phyloP scores from a whole-genome alignment of 2,329 filamentous ascomycete genomes.

The Dothideomycetes sp. region DNA sequence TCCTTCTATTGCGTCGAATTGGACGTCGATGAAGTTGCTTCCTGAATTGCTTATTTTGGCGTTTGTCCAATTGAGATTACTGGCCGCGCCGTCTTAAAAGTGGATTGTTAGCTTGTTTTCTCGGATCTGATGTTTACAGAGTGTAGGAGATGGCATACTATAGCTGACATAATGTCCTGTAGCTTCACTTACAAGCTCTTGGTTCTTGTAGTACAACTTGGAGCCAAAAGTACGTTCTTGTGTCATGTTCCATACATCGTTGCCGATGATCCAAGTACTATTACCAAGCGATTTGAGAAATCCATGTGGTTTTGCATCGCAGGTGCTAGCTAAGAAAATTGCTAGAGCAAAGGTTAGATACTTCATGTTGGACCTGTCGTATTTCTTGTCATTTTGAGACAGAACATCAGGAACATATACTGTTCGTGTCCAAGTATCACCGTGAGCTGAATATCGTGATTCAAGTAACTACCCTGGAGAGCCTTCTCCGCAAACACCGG shows the following conservation, averaged over 20 bases:
- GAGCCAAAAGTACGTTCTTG: constrained; percentile 31
- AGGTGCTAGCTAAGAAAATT: not conserved
- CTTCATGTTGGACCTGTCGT: constrained; percentile 8
- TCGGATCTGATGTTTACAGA: not conserved
- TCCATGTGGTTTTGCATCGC: not conserved
- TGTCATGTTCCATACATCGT: constrained; percentile 35
- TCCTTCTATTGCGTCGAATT: constrained; percentile 38
- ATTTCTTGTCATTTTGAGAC: too few relatives aligned
- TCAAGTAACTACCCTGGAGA: not conserved
- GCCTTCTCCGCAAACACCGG: not conserved
- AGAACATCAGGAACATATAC: not conserved
- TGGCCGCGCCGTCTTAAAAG: constrained; percentile 36
- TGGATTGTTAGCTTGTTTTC: constrained; percentile 9
- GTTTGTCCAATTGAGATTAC: constrained; percentile 40
- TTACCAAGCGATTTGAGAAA: constrained; percentile 28
- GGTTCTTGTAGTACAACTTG: constrained; percentile 34
- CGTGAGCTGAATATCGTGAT: not conserved
- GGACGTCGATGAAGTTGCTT: constrained; percentile 39
- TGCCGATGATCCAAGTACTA: constrained; percentile 32
- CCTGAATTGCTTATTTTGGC: constrained; percentile 35
- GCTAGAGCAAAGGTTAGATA: not conserved
- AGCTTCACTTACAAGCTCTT: constrained; percentile 34
- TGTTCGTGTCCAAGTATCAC: not conserved
- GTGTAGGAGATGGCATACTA: constrained; percentile 23
- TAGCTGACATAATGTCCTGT: constrained; percentile 39